Base-by-base conservation (phyloP, 495 filamentous ascomycete species). In the Talaromyces proteolyticus region DNA sequence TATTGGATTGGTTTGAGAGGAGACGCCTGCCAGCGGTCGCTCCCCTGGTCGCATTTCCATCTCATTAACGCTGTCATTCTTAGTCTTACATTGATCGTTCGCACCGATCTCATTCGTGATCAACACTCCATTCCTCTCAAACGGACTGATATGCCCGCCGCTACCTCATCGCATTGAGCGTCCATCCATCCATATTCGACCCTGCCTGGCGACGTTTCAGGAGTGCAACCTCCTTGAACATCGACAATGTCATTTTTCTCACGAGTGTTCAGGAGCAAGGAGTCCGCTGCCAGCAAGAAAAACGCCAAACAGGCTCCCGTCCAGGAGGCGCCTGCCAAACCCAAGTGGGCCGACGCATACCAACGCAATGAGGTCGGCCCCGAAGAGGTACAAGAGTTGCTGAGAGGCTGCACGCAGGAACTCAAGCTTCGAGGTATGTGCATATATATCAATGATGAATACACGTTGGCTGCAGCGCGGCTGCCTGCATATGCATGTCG, bases 311-410 rank as follows among this genome's bases (percentile, higher is more conserved):
- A 79, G 51, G 61, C 74, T 53, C 68, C 76, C 24, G 64, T 66
- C 47, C 57, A 66, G 29, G 59, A 75, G 47, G 66, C 68, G 23
- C 76, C 77, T 34, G 68, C 77, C 44, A 91, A 90, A 62, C 88
- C 88, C 49, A 77, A 76, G 61, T 95, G 91, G 86, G 85, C 87
- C 42, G 90, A 97, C 66, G 86, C 92, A 57, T 98, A 90, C 85
- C 76, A 80, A 50, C 82, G 91, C 57, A 91, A 84, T 51, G 81
- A 88, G 44, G 84, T 98, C 51, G 84, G 88, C 40, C 88, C 92
- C 5, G 88, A 92, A 53, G 94, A 98, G 67, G 83, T 98, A 24
- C 86, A 92, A 57, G 88, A 93, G 53, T 73, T 98, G 50, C 69
- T 98, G 19, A 74, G 80, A 57, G 85, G 80, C 43, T 97, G 90